Evolutionary conservation across 441 rosid species (phyloP).

Genomic region (Eugenia klotzschiana): DNA sequence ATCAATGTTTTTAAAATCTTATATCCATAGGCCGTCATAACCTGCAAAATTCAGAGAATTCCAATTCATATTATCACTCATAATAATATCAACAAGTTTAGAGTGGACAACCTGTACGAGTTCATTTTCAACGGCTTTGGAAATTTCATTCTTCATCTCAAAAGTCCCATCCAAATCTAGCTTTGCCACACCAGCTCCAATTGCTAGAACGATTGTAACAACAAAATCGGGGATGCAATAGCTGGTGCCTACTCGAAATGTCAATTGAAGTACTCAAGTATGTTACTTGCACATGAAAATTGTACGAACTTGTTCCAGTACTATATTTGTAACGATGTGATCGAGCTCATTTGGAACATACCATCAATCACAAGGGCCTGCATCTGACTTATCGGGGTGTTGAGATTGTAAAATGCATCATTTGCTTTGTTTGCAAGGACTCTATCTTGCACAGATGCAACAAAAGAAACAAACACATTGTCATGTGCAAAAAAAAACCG

Average conservation of each 20-base stretch:
- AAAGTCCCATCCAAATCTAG: conserved; percentile 33
- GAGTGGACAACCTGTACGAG: conserved; percentile 29
- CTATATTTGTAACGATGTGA: no score
- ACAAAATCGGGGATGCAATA: neutral
- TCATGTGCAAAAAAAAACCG: conserved; percentile 19
- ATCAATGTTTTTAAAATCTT: neutral
- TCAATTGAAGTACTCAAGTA: neutral
- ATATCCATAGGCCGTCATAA: neutral
- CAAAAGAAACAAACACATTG: conserved; percentile 56
- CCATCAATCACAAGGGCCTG: conserved; percentile 31
- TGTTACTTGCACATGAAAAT: neutral
- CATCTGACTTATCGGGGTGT: conserved; percentile 41
- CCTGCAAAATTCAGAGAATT: neutral
- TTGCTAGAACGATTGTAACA: conserved; percentile 12
- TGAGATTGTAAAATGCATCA: conserved; percentile 45
- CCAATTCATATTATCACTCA: neutral
- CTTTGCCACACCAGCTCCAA: conserved; percentile 50
- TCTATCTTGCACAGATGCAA: conserved; percentile 57
- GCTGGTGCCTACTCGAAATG: no score
- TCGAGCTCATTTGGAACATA: no score
- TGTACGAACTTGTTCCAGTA: neutral
- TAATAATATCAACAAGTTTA: neutral
- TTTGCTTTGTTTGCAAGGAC: conserved; percentile 32
- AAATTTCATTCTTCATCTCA: conserved; percentile 46
- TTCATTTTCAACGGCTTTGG: conserved; percentile 44